Conservation (phyloP, 169 alveolate genomes). For the Cryptosporidium parvum region DNA sequence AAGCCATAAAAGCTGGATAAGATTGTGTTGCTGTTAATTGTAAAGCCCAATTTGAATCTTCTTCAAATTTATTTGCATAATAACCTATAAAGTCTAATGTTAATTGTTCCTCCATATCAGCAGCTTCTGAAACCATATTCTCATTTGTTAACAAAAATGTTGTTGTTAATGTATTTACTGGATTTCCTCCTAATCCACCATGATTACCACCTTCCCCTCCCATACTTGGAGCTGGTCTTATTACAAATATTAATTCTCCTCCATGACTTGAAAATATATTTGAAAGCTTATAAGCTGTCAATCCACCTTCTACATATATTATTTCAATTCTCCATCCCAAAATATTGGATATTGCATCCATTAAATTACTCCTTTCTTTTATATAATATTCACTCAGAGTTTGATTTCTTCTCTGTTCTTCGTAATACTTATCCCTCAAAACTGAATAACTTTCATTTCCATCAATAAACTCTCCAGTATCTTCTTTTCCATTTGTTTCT, state of each 20-base stretch:
- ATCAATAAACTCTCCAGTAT: not conserved
- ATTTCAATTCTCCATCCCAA: slow-evolving; percentile 73
- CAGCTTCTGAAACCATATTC: slow-evolving; percentile 19
- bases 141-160: slow-evolving; percentile 45
- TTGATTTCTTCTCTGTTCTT: slow-evolving; percentile 47
- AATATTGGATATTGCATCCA: slow-evolving; percentile 70
- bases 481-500: not conserved
- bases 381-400: slow-evolving; percentile 64
- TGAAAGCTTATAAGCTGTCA: slow-evolving; percentile 69
- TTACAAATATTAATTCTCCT: slow-evolving; percentile 62
- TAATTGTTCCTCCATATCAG: slow-evolving; percentile 67
- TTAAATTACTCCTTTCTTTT: slow-evolving; percentile 36
- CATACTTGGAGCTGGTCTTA: slow-evolving; percentile 62
- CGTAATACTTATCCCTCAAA: slow-evolving; percentile 23
- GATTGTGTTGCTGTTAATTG: slow-evolving; percentile 72
- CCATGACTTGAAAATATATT: slow-evolving; percentile 61
- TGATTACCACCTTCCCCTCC: not conserved
- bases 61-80: slow-evolving; percentile 68
- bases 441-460: not conserved
- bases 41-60: slow-evolving; percentile 71
- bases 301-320: slow-evolving; percentile 62
- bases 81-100: slow-evolving; percentile 71
- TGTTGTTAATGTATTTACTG: slow-evolving; percentile 10
- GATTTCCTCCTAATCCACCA: not conserved
- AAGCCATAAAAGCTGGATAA: slow-evolving; percentile 73